Evolutionary conservation across 805 yeast genomes (phyloP), one percentile per base, ranked within the genome.

Genomic region (Candida insectalens): DNA sequence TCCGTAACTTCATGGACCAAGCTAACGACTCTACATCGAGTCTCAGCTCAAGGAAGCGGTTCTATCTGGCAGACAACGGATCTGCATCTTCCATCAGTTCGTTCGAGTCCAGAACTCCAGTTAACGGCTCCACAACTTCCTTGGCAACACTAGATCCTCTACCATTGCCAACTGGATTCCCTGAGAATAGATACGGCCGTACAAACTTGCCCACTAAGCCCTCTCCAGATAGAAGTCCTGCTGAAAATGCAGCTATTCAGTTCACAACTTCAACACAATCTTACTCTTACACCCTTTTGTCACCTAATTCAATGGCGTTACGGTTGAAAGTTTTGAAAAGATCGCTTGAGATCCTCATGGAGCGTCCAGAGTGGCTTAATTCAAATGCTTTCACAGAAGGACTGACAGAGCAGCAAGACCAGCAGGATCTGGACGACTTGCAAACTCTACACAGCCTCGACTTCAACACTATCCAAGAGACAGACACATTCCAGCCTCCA

Each of bases 261-360:
- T 79, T 83, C 48, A 85, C 89, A 4, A 87, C 81, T 44, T 81
- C 92, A 9, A 73, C 92, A 1, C 88, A 82, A 51, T 81, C 94
- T 2, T 84, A 81, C 50, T 83, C 94, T 0, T 84, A 84, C 51
- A 84, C 92, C 3, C 83, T 81, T 35, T 59, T 83, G 36, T 77
- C 89, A 1, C 92, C 88, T 7, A 81, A 82, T 50, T 79, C 94
- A 1, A 55, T 84, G 36, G 83, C 92, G 0, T 69, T 83, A 31
- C 62, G 95, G 36, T 57, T 84, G 39, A 77, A 77, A 36, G 87
- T 83, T 12, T 60, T 84, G 45, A 82, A 77, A 49, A 60, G 92
- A 43, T 80, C 94, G 5, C 56, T 84, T 34, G 85, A 83, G 51
- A 79, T 83, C 27, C 58, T 84, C 26, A 61, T 77, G 33, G 80